Base-by-base conservation (phyloP, 2,329 filamentous ascomycete species). In the Thielaviopsis ethacetica region DNA sequence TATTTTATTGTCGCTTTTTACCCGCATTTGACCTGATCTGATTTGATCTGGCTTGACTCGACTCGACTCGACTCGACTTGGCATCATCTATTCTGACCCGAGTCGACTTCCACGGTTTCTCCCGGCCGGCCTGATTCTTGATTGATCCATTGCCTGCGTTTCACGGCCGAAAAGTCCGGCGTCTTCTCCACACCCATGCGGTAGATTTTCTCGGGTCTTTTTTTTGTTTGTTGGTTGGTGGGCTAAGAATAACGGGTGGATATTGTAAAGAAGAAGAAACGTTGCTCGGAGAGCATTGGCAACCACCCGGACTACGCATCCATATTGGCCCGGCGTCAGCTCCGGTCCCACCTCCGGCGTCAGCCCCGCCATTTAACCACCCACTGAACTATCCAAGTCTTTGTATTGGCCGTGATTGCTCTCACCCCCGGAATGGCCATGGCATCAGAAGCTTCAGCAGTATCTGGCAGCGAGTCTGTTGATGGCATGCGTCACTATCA, bases 401-500 rank as follows among this genome's bases (percentile, higher is more conserved):
- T 34, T 34, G 7, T 34, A 34, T 34, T 2, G 10, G 30, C 7
- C 10, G 30, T 34, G 30, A 34, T 56, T n/a, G 53, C 47, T 59
- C 47, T 54, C 30, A 49, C 21, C 22, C 24, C 49, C 27, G 54
- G 53, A 27, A 59, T 59, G 58, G 58, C 58, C 41, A 59, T 59
- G 58, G 55, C 58, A 21, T 56, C 58, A 41, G 58, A 59, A 54
- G 38, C 58, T 52, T 47, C 58, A 53, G 52, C 44, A 27, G 19
- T 38, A 9, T 34, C 30, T 9, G 10, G 10, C 30, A 34, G 30
- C 19, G 57, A 59, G 54, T 44, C 58, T 38, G 54, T 59, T 22
- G 58, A 59, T 55, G 44, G 30, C 41, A 55, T 51, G 47, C 53
- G 58, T 34, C 53, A 49, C 19, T 59, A 59, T 30, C 57, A 59